phyloP scores from a whole-genome alignment of 2,329 filamentous ascomycete genomes.

The Dactylonectria macrodidyma region DNA sequence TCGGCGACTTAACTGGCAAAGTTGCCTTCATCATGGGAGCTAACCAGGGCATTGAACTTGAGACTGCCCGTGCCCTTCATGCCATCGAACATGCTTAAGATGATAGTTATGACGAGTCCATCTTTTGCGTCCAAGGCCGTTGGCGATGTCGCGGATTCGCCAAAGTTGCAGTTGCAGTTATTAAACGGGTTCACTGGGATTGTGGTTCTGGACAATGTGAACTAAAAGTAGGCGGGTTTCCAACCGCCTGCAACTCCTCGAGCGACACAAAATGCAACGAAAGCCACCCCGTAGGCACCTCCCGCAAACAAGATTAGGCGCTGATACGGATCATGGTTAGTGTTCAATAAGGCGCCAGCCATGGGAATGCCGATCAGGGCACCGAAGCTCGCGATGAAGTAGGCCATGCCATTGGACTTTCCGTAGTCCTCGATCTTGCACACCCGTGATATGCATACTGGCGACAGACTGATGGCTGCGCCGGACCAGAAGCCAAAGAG shows the following conservation, averaged over 20 bases:
- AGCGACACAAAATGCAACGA: conserved; percentile 22
- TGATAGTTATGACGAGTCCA: no score
- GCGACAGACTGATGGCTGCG: conserved; percentile 78
- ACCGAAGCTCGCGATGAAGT: conserved; percentile 76
- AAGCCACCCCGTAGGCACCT: conserved; percentile 26
- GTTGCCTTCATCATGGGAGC: no score
- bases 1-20: no score
- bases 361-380: conserved; percentile 71
- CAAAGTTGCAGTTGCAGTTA: no score
- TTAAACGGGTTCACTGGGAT: no score
- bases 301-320: conserved; percentile 28
- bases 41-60: no score
- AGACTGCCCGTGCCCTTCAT: no score
- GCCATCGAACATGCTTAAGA: no score
- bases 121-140: no score
- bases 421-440: conserved; percentile 80
- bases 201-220: no score
- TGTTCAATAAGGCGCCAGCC: conserved; percentile 58
- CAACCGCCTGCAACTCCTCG: conserved; percentile 29
- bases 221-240: background rate
- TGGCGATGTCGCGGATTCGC: no score
- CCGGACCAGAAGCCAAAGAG: conserved; percentile 81
- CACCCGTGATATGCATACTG: conserved; percentile 80
- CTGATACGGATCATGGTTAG: background rate
- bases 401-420: conserved; percentile 78